Base-by-base conservation (phyloP, 805 yeast species). In the Candida xyloterini region DNA sequence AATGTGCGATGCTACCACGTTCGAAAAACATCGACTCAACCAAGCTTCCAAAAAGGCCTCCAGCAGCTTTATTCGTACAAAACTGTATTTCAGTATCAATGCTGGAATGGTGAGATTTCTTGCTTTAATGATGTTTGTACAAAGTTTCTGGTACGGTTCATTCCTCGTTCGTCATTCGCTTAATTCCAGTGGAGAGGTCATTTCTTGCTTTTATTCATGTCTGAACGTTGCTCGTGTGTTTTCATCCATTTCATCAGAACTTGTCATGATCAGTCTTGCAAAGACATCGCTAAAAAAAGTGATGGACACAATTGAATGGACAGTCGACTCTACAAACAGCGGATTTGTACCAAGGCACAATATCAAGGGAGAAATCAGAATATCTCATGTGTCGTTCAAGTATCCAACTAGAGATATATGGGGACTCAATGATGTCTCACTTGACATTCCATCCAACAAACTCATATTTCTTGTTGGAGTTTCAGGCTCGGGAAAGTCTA, bases 401-500 rank as follows among this genome's bases (percentile, higher is more conserved):
- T 91, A 89, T 54, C 79, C 84, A 1, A 60, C 79, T 1, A 70
- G 91, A 48, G 65, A 65, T 1, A 59, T 60, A 1, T 60, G 63
- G 2, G 78, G 77, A 0, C 56, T 93, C 11, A 59, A 70, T 0
- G 51, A 72, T 33, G 65, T 83, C 1, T 53, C 59, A n/a, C 41
- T 84, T 18, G 48, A 50, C 1, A 64, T 89, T 25, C 59, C 66
- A 1, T 59, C 74, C 0, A 70, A 74, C 1, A 48, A 63, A 23
- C 55, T 75, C 6, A 77, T 81, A 1, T 91, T 77, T 51, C 61
- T 93, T 4, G 75, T 93, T 29, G 99, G 99, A 1, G 70, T 73
- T 44, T 89, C 97, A 0, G 99, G 99, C 0, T 81, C 90, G 0
- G 99, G 99, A 0, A 93, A 93, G 59, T 91, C 98, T 0, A 84